Conservation (phyloP, 106 monocot genomes). For the Phalaenopsis aphrodite region DNA sequence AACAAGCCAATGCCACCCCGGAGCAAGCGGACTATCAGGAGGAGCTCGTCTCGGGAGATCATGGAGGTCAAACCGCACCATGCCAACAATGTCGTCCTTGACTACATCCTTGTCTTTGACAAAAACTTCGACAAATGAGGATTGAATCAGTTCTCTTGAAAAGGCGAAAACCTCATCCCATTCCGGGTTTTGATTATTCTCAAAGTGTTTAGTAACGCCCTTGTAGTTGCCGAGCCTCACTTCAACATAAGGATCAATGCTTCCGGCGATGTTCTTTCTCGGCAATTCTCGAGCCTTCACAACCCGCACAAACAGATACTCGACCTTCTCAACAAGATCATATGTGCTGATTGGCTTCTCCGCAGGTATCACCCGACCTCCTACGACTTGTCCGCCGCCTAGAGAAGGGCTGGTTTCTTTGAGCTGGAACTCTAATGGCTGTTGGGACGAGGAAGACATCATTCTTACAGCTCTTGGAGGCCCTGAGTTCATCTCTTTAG, state of each 20-base stretch:
- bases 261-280: background rate
- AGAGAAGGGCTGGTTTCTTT: conserved; percentile 53
- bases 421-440: conserved; percentile 38
- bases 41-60: conserved; percentile 63
- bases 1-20: conserved; percentile 70
- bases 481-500: background rate
- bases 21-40: conserved; percentile 74
- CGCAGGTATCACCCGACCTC: conserved; percentile 3
- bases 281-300: conserved; percentile 32
- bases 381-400: conserved; percentile 10
- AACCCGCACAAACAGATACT: conserved; percentile 57
- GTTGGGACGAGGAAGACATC: conserved; percentile 16
- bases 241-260: conserved; percentile 27
- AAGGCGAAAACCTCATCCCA: conserved; percentile 82
- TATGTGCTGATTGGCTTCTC: conserved; percentile 34
- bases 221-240: conserved; percentile 78
- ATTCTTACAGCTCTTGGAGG: background rate
- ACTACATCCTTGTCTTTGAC: conserved; percentile 26
- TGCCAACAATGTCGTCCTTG: conserved; percentile 48
- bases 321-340: conserved; percentile 59
- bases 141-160: conserved; percentile 60
- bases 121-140: conserved; percentile 48
- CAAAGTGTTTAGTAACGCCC: conserved; percentile 30
- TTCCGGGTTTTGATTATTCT: conserved; percentile 6
- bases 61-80: conserved; percentile 45